These are phyloP conservation scores for Nephelium lappaceum DNA, from an alignment of 345 rosid genomes.

Conservation along the genomic window DNA sequence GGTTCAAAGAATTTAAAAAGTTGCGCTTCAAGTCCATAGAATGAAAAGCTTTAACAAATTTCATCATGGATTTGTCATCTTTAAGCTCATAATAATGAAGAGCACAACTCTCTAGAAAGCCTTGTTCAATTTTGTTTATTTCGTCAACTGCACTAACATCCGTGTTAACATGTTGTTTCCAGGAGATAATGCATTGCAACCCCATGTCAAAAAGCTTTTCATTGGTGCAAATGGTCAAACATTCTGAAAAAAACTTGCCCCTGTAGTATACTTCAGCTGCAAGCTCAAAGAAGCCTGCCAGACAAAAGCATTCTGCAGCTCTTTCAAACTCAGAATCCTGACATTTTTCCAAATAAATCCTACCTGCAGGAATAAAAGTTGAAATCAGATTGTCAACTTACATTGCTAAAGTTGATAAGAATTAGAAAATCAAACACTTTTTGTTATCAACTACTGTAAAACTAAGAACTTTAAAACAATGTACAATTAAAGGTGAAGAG, in stretches of 20 bases:
- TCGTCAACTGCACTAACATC: conserved; percentile 15
- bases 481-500: not conserved
- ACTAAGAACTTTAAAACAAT: not conserved
- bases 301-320: conserved; percentile 49
- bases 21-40: conserved; percentile 21
- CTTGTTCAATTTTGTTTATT: conserved; percentile 31
- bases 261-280: conserved; percentile 43
- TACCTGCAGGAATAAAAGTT: conserved; percentile 33
- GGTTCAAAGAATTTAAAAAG: conserved; percentile 31
- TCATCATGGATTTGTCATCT: conserved; percentile 35
- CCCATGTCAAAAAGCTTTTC: conserved; percentile 47
- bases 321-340: conserved; percentile 28
- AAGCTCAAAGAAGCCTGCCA: conserved; percentile 25
- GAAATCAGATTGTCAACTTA: not conserved
- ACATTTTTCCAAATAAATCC: conserved; percentile 42
- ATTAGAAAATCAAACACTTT: not conserved
- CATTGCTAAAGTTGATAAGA: not conserved
- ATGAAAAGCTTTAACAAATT: conserved; percentile 29
- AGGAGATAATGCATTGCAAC: conserved; percentile 31
- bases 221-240: conserved; percentile 32
- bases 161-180: conserved; percentile 31
- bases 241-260: conserved; percentile 35
- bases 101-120: conserved; percentile 42
- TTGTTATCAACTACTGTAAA: not conserved
- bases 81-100: conserved; percentile 23